A percentile compares a stretch with the other conserved stretches of the same genome.
phyloP scores from a whole-genome alignment of 176 grass and related monocot species.

The Typha latifolia region DNA sequence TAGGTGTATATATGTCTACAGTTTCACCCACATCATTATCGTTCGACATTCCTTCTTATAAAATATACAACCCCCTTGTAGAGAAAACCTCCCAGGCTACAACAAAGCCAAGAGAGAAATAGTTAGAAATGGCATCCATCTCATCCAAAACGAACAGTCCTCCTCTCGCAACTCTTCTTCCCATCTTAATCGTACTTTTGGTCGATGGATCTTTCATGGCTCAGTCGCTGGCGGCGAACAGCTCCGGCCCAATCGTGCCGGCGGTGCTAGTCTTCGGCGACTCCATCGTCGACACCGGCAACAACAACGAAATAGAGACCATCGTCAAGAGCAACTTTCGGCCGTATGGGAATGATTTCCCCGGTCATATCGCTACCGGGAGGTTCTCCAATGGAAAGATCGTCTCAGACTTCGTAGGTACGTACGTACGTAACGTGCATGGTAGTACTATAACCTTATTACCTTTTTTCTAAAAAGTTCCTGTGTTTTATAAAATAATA shows the following conservation, averaged over 20 bases:
- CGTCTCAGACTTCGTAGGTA: constrained; percentile 55
- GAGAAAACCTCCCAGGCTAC: no score
- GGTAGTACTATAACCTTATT: neutral
- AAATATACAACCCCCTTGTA: no score
- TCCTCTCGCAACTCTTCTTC: no score
- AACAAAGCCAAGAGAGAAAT: no score
- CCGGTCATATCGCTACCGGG: constrained; percentile 40
- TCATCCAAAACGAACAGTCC: no score
- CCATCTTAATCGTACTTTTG: no score
- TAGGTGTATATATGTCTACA: no score
- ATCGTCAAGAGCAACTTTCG: constrained; percentile 57
- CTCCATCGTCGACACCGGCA: constrained; percentile 71
- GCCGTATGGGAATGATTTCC: constrained; percentile 57
- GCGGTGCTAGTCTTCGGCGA: constrained; percentile 65
- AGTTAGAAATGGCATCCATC: no score
- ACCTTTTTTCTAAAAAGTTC: neutral
- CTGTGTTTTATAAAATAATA: neutral
- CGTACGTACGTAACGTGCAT: neutral
- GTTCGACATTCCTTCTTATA: no score
- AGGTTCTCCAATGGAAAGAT: constrained; percentile 80
- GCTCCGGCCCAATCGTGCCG: constrained; percentile 12
- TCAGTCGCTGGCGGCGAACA: neutral
- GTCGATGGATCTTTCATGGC: no score
- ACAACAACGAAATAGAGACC: constrained; percentile 68
- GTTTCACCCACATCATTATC: no score